Base-by-base conservation (phyloP, 2,329 filamentous ascomycete genomes). In the Fusarium pseudoanthophilum region DNA sequence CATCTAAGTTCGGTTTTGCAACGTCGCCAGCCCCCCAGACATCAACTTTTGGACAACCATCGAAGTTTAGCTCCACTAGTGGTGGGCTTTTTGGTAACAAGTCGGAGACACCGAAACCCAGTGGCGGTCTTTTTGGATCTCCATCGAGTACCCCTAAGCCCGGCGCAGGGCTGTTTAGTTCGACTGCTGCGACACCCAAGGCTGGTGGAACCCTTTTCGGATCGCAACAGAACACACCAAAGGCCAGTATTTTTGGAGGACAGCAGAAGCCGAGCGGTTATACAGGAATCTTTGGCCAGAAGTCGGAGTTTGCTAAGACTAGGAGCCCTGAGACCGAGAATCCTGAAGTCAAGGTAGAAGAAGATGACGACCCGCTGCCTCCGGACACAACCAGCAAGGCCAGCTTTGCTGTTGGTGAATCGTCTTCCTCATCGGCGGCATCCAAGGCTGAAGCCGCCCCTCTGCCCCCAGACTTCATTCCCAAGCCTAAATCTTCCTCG, bases 381-480 rank as follows among this genome's bases (percentile, higher is more conserved):
- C 87, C 88, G 28, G 87, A 90, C 69, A 81, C 86, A 64, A 89
- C 84, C 60, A 90, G 87, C 83, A 89, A 86, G 82, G 79, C 81
- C 65, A 79, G 82, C 57, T 89, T 85, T 75, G 80, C 83, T 56
- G 73, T 88, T 43, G 86, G 85, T 53, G 85, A 87, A 67, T 87
- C 86, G 24, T 86, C 85, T 40, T 87, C 86, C 48, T 88, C 87
- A 67, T 89, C 87, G 52, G 82, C 83, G 49, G 30, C 66, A 26
- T 85, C 86, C 1, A 79, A 79, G 48, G 40, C 70, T 4, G 77
- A 78, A 71, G 80, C 79, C 67, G 81, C 77, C 40, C 85, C 87
- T 64, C 78, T 88, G 6, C 86, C 86, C 18, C 86, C 87, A 30
- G 86, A 80, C 36, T 77, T 78, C 55, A 56, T 72, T 5, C 60